Evolutionary conservation across 768 basidiomycete species (phyloP).

Genomic region (Lactifluus volemus): DNA sequence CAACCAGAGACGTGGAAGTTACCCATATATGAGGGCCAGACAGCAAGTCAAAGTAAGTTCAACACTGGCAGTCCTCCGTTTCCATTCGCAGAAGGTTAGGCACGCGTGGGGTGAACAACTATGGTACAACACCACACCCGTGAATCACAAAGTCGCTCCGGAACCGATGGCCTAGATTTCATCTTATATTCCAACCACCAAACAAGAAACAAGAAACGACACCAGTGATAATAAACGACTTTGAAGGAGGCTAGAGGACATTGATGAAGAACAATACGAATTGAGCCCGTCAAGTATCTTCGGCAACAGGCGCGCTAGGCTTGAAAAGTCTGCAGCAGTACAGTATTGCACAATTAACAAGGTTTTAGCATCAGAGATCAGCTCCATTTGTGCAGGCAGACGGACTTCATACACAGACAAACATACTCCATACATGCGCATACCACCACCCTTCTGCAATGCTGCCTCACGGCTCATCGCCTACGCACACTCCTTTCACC

Average conservation of each 20-base stretch:
- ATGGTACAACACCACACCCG: no score
- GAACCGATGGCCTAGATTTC: neutral
- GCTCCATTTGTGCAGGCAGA: neutral
- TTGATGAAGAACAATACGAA: neutral
- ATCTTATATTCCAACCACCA: neutral
- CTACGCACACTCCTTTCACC: neutral
- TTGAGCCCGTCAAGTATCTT: neutral
- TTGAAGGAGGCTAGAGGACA: neutral
- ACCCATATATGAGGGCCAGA: neutral
- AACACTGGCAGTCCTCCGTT: neutral
- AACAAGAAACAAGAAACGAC: neutral
- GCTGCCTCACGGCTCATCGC: neutral
- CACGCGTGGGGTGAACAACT: neutral
- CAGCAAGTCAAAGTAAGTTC: neutral
- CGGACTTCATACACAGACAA: neutral
- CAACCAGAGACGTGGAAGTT: neutral
- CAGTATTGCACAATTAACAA: neutral
- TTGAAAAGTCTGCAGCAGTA: neutral
- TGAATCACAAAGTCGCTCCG: neutral
- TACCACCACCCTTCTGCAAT: neutral
- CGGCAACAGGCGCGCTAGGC: neutral
- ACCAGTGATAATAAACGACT: neutral
- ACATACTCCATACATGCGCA: constrained; percentile 4
- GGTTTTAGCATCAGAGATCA: neutral
- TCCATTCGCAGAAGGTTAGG: neutral